These are phyloP conservation scores for Raddia guianensis DNA, from an alignment of 176 grass and related monocot genomes.

Conservation along the genomic window DNA sequence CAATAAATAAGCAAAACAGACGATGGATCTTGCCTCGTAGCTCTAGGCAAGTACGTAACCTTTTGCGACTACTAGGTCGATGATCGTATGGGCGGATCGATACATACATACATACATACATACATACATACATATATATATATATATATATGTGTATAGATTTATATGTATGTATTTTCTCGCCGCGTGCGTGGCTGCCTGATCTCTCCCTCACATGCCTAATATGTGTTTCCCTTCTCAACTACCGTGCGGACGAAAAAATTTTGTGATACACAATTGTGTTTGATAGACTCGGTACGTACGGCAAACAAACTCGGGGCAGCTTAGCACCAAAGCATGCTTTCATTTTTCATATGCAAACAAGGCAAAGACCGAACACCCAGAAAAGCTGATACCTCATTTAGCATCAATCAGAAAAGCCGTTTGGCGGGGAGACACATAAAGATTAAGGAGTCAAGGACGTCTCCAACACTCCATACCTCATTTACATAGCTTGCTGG, in stretches of 20 bases:
- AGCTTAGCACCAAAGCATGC: constrained; percentile 23
- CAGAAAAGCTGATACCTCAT: neutral
- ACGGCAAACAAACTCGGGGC: neutral
- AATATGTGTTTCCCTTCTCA: constrained; percentile 15
- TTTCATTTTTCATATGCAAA: constrained; percentile 20
- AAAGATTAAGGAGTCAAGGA: too few relatives aligned
- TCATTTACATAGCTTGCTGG: too few relatives aligned
- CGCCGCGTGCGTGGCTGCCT: neutral
- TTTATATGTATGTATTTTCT: neutral
- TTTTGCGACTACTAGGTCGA: too few relatives aligned
- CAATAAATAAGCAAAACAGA: too few relatives aligned
- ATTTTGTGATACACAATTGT: neutral
- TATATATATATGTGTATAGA: too few relatives aligned
- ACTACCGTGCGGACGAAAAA: neutral
- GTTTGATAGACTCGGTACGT: too few relatives aligned
- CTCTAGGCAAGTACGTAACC: too few relatives aligned
- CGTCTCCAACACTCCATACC: too few relatives aligned
- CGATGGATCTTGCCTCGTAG: too few relatives aligned
- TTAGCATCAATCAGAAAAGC: neutral
- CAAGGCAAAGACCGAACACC: neutral
- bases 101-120: too few relatives aligned
- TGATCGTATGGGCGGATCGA: too few relatives aligned
- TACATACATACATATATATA: too few relatives aligned
- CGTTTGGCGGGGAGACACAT: neutral
- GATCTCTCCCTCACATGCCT: neutral